A percentile compares a stretch with the other conserved stretches of the same genome.
Evolutionary conservation across 169 alveolate species (phyloP).

Genomic region (Hepatocystis sp.): DNA sequence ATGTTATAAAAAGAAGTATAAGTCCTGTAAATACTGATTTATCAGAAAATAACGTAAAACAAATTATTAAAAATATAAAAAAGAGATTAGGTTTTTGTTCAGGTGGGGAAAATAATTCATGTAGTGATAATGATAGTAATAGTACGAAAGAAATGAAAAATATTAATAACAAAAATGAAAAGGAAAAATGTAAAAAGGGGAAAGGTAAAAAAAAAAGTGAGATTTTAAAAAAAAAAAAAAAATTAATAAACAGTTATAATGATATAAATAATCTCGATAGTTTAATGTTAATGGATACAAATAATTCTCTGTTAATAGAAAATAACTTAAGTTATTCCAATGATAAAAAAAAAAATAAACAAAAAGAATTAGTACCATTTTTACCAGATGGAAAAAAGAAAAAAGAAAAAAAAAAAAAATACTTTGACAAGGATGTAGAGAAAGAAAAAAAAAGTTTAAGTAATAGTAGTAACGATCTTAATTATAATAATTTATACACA

Average conservation of each 20-base stretch:
- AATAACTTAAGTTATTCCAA: no score
- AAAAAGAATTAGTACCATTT: no score
- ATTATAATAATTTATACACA: no score
- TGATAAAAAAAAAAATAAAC: no score
- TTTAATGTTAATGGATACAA: no score
- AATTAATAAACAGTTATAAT: background rate
- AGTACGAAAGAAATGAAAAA: background rate
- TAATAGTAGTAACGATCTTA: no score
- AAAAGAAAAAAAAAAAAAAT: no score
- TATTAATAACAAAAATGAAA: background rate
- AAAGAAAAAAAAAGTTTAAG: no score
- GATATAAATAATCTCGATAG: constrained; percentile 14
- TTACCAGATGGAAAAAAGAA: no score
- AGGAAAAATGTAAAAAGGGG: background rate
- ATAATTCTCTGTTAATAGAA: no score
- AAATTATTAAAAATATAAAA: constrained; percentile 52
- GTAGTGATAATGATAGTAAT: background rate
- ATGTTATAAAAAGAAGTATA: background rate
- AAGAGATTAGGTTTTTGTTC: constrained; percentile 52
- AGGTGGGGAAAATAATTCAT: constrained; percentile 4
- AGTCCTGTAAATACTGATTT: background rate
- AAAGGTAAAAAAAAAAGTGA: background rate
- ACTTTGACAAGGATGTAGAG: no score
- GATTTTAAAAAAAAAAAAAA: no score
- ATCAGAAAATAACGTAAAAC: constrained; percentile 23